Base-by-base conservation (phyloP, 2,329 filamentous ascomycete genomes). In the Aspergillus thermomutatus region DNA sequence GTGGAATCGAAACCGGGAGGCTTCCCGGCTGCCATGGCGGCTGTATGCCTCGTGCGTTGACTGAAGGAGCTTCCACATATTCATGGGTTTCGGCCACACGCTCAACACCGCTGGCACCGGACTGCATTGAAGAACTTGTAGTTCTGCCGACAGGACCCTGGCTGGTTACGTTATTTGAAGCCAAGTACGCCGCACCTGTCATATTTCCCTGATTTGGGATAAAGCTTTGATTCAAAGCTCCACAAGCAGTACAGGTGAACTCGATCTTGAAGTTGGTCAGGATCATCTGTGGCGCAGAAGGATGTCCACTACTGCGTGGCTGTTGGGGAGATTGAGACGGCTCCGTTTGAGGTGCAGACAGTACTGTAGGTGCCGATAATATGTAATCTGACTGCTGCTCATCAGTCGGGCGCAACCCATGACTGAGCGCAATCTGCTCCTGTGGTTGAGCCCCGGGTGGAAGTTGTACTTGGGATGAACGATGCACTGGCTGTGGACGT, bases 251-350 rank as follows among this genome's bases (percentile, higher is more conserved):
- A 51, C 73, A 75, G 6, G 72, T 72, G 26, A 75, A 75, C 48
- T 75, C 73, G 43, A 75, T 73, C 56, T 74, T 75, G 55, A 75
- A 74, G 43, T 73, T 71, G 9, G 71, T 69, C 5, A 74, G 61
- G 28, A 71, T 61, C 47, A 72, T 59, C 45, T 72, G 70, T 9
- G 72, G 57, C 17, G 65, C 62, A 9, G 60, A 58, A 43, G 64
- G 57, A 51, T 71, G 69, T 21, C 67, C 64, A 53, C 50, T 55
- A n/a, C 62, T 59, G 17, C 61, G 58, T n/a, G 61, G 53, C 31
- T 68, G 70, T 27, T 59, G 57, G 6, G 64, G 61, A 31, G 59
- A 62, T 53, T 69, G 69, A 26, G 65, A 60, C 21, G 60, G 63
- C 11, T 53, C 60, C n/a, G 61, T 46, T 14, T 62, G 64, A 41